Base-by-base conservation (phyloP, 2,329 filamentous ascomycete species). In the Neonectria magnoliae region DNA sequence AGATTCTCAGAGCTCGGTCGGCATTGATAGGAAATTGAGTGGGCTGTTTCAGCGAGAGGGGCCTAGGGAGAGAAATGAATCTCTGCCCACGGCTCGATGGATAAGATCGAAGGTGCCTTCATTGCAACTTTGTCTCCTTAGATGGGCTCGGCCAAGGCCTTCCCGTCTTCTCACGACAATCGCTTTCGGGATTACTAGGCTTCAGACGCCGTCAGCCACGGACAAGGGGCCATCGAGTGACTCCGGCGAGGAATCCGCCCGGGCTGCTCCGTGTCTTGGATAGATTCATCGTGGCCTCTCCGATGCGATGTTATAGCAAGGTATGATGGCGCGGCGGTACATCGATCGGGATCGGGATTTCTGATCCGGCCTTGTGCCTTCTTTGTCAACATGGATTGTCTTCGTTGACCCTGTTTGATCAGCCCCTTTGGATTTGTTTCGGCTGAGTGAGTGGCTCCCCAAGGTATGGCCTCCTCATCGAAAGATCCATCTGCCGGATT, bases 21-120 rank as follows among this genome's bases (percentile, higher is more conserved):
- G 60, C 52, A 63, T 31, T 66, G 45, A 36, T 29, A 53, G 60
- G 60, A 53, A 45, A n/a, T 60, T 16, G 18, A 64, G 57, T 66
- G 64, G 64, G 47, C 57, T 58, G 64, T 66, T 66, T 66, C 64
- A 66, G 60, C 60, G 56, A 57, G 64, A 66, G 64, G 64, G 60
- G 53, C 44, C 53, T n/a, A 5, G 20, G 29, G 27, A 47, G 33
- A 31, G 16, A 20, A 36, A 36, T 45, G 44, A 51, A 27, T 27
- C 55, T 60, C 51, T 56, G 51, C 62, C 52, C 57, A 57, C 6
- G 42, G 38, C 22, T 48, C 25, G 41, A 38, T n/a, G 36, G 14
- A 53, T 22, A 22, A 54, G 31, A 65, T 65, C 18, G 48, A 51
- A 41, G 47, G 57, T 47, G 51, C 41, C 25, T 25, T 56, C 22